Base-by-base conservation (phyloP, 495 filamentous ascomycete genomes). In the Penicillium pulvis region DNA sequence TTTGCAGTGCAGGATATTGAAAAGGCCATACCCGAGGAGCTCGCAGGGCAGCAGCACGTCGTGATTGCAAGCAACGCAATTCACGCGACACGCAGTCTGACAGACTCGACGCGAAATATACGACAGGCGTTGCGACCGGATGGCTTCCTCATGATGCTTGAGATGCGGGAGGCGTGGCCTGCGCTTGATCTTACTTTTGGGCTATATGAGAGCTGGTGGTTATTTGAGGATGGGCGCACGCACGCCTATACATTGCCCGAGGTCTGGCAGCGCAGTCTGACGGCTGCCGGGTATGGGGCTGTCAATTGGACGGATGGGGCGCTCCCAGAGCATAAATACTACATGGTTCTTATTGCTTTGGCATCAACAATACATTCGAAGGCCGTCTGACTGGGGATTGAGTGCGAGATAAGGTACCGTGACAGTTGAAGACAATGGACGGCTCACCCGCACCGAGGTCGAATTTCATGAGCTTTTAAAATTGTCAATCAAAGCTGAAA, bases 191-290 rank as follows among this genome's bases (percentile, higher is more conserved):
- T 80, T 0, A 67, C 80, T 23, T 82, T 78, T 46, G 81, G 81
- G 1, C 56, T 78, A 3, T 60, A 81, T 1, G 79, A 81, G 24
- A 79, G 79, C 5, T 81, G 79, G 78, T 83, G 80, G 80, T 52
- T 73, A 0, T 79, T 75, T 55, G 58, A 78, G 16, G 80, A 81
- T 50, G 80, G 74, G 7, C 72, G 79, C 1, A 30, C 52, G 14
- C 75, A 82, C 58, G 76, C 62, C 3, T 46, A 75, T 2, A 64
- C 64, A 1, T 8, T 30, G 28, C 65, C 64, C 30, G 16, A 19
- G 2, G 23, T 55, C n/a, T 82, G 79, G 78, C 54, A 76, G n/a
- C 28, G 51, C 3, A 58, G 26, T 16, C 60, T 85, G 4, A 66
- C 73, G 20, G 23, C 64, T 1, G 74, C 56, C 0, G 82, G 81